Conservation (phyloP, 192 early-diverging fungal species). For the Coemansia sp. region DNA sequence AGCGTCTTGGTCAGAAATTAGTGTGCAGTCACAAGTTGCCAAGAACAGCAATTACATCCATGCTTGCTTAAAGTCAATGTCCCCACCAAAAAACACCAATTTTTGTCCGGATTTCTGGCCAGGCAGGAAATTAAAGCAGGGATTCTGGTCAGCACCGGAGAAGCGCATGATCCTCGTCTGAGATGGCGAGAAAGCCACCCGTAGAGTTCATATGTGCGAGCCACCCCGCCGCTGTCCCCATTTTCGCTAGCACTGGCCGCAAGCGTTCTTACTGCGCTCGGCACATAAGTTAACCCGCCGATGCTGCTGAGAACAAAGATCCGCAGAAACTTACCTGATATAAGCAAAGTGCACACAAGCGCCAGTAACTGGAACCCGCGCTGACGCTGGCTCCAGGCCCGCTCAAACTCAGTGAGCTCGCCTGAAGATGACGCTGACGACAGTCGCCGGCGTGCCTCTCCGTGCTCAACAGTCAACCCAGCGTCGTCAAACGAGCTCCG, state of each 20-base stretch:
- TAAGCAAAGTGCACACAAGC: slow-evolving; percentile 58
- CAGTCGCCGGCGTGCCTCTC: slow-evolving; percentile 16
- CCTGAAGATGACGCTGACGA: slow-evolving; percentile 28
- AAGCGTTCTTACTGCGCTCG: slow-evolving; percentile 1
- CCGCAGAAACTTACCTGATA: slow-evolving; percentile 55
- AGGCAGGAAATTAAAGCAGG: background rate
- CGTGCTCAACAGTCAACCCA: slow-evolving; percentile 17
- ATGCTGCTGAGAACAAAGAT: background rate
- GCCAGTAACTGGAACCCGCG: slow-evolving; percentile 61
- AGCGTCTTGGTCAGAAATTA: background rate
- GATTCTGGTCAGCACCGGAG: background rate
- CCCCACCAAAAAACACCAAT: no score
- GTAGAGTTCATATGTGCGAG: background rate
- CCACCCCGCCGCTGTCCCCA: slow-evolving; percentile 2
- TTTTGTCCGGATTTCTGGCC: background rate
- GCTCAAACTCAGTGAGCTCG: slow-evolving; percentile 43
- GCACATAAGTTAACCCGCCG: background rate
- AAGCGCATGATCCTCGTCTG: no score
- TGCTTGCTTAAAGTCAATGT: background rate
- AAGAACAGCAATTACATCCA: background rate
- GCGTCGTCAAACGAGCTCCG: slow-evolving; percentile 18
- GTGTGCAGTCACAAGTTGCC: slow-evolving; percentile 6
- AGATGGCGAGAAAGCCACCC: no score
- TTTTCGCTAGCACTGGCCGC: background rate
- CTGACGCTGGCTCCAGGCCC: slow-evolving; percentile 25